Percentiles rank a stretch among this genome's conserved stretches.
phyloP scores from a whole-genome alignment of 805 yeast genomes.

The Suhomyces xylopsoci region DNA sequence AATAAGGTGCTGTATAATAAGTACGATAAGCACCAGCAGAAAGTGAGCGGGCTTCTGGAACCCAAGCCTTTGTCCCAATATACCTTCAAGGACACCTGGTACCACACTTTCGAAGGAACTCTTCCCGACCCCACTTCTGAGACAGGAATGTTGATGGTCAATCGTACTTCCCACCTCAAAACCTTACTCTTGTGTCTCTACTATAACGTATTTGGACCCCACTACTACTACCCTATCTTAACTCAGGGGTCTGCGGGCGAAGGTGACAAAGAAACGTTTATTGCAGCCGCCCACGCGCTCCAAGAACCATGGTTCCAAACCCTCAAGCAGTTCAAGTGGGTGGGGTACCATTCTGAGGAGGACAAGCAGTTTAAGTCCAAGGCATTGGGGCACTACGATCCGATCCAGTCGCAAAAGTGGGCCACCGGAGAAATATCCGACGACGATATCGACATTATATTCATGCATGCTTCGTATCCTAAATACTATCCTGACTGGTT shows the following conservation, averaged over 20 bases:
- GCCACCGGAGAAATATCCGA: conserved; percentile 8
- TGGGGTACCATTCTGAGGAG: conserved; percentile 31
- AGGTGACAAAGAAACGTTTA: conserved; percentile 78
- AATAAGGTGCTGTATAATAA: conserved; percentile 32
- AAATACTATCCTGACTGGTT: conserved; percentile 36
- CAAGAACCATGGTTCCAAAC: conserved; percentile 50
- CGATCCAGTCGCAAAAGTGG: conserved; percentile 18
- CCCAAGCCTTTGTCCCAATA: conserved; percentile 15
- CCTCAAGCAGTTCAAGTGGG: conserved; percentile 44
- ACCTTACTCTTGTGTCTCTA: conserved; percentile 59
- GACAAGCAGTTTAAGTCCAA: conserved; percentile 17
- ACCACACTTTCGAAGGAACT: conserved; percentile 62
- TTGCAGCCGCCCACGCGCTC: conserved; percentile 61
- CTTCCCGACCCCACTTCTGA: conserved; percentile 68
- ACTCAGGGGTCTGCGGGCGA: conserved; percentile 76
- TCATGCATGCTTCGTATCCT: conserved; percentile 63
- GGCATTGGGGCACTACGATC: conserved; percentile 42
- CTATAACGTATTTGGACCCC: conserved; percentile 65
- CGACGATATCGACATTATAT: conserved; percentile 21
- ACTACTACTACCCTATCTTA: conserved; percentile 61
- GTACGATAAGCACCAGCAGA: conserved; percentile 33
- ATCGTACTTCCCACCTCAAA: conserved; percentile 56
- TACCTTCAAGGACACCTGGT: conserved; percentile 34
- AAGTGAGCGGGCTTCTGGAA: conserved; percentile 29
- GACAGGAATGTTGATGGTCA: conserved; percentile 65